Conservation (phyloP, 371 early-diverging fungal genomes). For the Mortierella sp. region DNA sequence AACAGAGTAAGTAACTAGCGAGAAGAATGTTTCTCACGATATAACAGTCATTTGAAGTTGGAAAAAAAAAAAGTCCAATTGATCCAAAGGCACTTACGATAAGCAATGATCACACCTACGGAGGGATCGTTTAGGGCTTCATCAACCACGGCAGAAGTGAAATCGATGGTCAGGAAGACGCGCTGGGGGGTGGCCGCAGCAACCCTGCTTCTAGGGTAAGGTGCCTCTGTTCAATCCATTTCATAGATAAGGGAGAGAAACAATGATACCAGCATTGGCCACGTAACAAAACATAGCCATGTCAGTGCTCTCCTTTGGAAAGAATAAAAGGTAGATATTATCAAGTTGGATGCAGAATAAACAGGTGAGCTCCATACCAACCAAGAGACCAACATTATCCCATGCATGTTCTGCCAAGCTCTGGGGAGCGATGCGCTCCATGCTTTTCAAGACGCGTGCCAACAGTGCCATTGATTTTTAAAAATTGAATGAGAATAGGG, state of each 20-base stretch:
- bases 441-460: conserved; percentile 57
- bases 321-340: background rate
- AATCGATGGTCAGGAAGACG: conserved; percentile 97
- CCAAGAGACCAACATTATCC: conserved; percentile 97
- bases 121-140: conserved; percentile 88
- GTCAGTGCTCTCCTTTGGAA: too few relatives aligned
- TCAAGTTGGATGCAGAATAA: background rate
- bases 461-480: conserved; percentile 69
- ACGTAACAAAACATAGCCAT: too few relatives aligned
- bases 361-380: conserved; percentile 70
- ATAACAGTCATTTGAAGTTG: background rate
- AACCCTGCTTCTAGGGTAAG: conserved; percentile 67
- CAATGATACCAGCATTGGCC: too few relatives aligned
- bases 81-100: conserved; percentile 66
- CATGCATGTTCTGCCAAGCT: conserved; percentile 89
- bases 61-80: conserved; percentile 3
- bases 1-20: background rate
- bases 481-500: background rate
- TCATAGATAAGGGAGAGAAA: background rate
- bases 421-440: conserved; percentile 92
- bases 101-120: conserved; percentile 93
- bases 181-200: conserved; percentile 59
- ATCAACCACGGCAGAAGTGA: conserved; percentile 89
- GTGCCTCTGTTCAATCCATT: conserved; percentile 69
- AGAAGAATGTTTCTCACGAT: background rate